Evolutionary conservation across 305 asterid genomes (phyloP).

Genomic region (Coffea humblotiana): DNA sequence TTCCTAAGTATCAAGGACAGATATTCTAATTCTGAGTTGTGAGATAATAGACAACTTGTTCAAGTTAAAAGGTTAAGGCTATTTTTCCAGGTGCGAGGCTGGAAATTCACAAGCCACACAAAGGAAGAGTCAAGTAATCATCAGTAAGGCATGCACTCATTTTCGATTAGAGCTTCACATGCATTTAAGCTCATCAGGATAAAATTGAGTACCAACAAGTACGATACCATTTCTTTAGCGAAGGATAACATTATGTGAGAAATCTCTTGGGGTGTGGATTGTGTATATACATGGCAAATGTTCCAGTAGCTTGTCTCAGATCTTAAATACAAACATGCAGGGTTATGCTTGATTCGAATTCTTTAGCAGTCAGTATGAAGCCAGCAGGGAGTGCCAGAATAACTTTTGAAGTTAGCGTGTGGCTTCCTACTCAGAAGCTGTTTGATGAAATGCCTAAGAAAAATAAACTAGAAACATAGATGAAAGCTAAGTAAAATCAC

Average conservation of each 20-base stretch:
- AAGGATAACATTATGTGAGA: background rate
- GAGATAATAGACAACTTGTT: background rate
- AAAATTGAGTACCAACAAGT: background rate
- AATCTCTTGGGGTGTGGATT: background rate
- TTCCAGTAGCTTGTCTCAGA: background rate
- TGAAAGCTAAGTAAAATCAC: too few species aligned
- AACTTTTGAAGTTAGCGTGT: too few species aligned
- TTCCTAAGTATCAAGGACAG: too few species aligned
- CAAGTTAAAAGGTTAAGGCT: too few species aligned
- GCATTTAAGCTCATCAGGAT: background rate
- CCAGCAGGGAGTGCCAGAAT: too few species aligned
- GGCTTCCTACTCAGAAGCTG: too few species aligned
- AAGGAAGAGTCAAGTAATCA: background rate
- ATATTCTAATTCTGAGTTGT: background rate
- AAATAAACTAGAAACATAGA: too few species aligned
- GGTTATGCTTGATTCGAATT: background rate
- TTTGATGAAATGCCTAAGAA: too few species aligned
- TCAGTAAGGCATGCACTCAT: background rate
- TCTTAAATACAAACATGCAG: background rate
- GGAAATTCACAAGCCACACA: background rate
- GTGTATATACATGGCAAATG: background rate
- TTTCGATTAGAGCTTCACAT: background rate
- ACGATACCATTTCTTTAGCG: too few species aligned
- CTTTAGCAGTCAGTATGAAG: slow-evolving; percentile 32
- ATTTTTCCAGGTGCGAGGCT: too few species aligned